phyloP scores from a whole-genome alignment of 2,329 filamentous ascomycete species.

The Rhytidhysteron rufulum region DNA sequence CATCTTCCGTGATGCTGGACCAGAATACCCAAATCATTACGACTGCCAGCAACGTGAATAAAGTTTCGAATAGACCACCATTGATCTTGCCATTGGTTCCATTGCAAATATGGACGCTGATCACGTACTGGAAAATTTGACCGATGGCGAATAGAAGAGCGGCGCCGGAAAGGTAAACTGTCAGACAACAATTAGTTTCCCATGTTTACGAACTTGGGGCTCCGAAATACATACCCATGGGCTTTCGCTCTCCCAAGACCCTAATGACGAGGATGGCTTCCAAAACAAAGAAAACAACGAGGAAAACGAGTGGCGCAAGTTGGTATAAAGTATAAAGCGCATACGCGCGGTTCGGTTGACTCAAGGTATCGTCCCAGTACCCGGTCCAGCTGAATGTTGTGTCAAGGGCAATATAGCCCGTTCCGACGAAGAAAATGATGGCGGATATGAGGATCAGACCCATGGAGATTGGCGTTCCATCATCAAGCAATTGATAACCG shows the following conservation, averaged over 20 bases:
- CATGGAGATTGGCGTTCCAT: slow-evolving; percentile 82
- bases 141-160: slow-evolving; percentile 82
- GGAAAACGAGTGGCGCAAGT: slow-evolving; percentile 79
- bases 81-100: slow-evolving; percentile 84
- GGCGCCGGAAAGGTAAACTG: slow-evolving; percentile 71
- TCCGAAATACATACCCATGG: slow-evolving; percentile 77
- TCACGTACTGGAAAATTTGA: slow-evolving; percentile 93
- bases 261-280: slow-evolving; percentile 80
- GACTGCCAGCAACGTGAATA: slow-evolving; percentile 85
- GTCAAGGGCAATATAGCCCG: slow-evolving; percentile 92
- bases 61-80: slow-evolving; percentile 84
- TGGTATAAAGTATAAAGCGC: slow-evolving; percentile 93
- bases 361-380: slow-evolving; percentile 59
- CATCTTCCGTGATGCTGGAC: slow-evolving; percentile 98
- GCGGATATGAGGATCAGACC: slow-evolving; percentile 71
- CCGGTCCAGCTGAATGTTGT: slow-evolving; percentile 83
- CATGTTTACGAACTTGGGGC: no score
- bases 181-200: no score
- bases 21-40: slow-evolving; percentile 89
- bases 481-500: slow-evolving; percentile 89
- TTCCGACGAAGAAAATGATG: slow-evolving; percentile 73
- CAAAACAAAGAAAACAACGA: slow-evolving; percentile 81
- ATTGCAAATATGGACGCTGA: slow-evolving; percentile 86
- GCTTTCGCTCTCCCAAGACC: slow-evolving; percentile 80
- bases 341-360: slow-evolving; percentile 62